Conservation (phyloP, 768 basidiomycete genomes). For the Obba rivulosa region DNA sequence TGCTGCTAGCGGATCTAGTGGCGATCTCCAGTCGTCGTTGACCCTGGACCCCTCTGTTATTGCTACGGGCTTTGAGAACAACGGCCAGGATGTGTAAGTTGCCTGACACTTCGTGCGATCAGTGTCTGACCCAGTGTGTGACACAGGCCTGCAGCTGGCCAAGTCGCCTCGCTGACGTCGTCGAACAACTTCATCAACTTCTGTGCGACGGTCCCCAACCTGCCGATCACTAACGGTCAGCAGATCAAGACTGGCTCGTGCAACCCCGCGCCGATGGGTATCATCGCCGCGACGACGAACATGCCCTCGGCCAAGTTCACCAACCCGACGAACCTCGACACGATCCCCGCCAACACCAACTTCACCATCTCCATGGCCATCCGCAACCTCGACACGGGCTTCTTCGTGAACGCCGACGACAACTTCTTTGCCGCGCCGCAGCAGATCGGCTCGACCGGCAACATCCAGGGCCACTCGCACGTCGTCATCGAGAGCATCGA, state of each 20-base stretch:
- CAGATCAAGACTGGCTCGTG: conserved; percentile 44
- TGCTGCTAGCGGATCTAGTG: not conserved
- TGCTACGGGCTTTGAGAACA: conserved; percentile 37
- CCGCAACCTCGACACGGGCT: conserved; percentile 42
- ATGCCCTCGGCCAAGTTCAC: conserved; percentile 55
- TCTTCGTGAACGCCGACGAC: conserved; percentile 49
- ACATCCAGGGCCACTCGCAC: conserved; percentile 52
- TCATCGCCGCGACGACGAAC: conserved; percentile 45
- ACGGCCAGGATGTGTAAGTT: conserved; percentile 37
- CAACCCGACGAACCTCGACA: conserved; percentile 41
- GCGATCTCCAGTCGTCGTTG: conserved; percentile 12
- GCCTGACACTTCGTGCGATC: not conserved
- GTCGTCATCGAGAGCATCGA: conserved; percentile 45
- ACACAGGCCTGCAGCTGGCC: conserved; percentile 30
- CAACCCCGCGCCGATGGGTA: conserved; percentile 59
- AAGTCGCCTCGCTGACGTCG: conserved; percentile 47
- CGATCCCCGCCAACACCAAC: conserved; percentile 39
- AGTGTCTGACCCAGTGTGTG: not conserved
- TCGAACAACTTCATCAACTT: conserved; percentile 67
- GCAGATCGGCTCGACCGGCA: conserved; percentile 35
- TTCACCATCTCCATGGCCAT: conserved; percentile 54
- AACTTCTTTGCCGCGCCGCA: conserved; percentile 58
- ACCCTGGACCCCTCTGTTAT: conserved; percentile 42
- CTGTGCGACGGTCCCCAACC: conserved; percentile 30
- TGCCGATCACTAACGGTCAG: conserved; percentile 42